phyloP scores from a whole-genome alignment of 2,329 filamentous ascomycete species.

The Chaetothyriales sp. region DNA sequence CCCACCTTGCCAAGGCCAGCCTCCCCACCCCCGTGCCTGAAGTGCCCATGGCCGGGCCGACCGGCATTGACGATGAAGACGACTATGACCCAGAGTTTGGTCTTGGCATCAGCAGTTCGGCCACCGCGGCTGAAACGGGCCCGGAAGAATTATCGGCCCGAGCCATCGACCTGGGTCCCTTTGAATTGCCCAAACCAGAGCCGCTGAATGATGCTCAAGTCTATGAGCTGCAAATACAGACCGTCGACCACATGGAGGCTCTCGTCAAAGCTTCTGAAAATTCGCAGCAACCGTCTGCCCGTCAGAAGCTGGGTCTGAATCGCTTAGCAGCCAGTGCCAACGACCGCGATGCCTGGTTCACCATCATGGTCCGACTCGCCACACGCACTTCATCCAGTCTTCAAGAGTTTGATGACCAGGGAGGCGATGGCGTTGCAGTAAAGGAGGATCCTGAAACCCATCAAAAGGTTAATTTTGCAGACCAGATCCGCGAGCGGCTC shows the following conservation, averaged over 20 bases:
- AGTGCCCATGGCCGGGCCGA: conserved; percentile 27
- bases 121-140: conserved; percentile 48
- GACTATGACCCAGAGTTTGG: conserved; percentile 86
- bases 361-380: conserved; percentile 70
- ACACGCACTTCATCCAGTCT: conserved; percentile 64
- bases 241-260: conserved; percentile 62
- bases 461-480: conserved; percentile 27
- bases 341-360: conserved; percentile 81
- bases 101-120: conserved; percentile 59
- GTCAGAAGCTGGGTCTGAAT: conserved; percentile 59
- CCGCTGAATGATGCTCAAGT: conserved; percentile 58
- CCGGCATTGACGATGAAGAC: conserved; percentile 68
- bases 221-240: conserved; percentile 58
- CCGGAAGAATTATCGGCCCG: conserved; percentile 36
- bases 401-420: conserved; percentile 51
- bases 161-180: conserved; percentile 53
- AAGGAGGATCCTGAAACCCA: conserved; percentile 18
- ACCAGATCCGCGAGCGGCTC: conserved; percentile 64
- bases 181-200: conserved; percentile 65
- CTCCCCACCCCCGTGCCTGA: conserved; percentile 20
- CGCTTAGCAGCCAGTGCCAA: conserved; percentile 72
- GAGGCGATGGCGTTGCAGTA: conserved; percentile 21
- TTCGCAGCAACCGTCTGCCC: conserved; percentile 26
- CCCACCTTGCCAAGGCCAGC: conserved; percentile 22
- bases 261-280: conserved; percentile 65